Conservation (phyloP, 2,329 filamentous ascomycete species). For the Claviceps citrina region DNA sequence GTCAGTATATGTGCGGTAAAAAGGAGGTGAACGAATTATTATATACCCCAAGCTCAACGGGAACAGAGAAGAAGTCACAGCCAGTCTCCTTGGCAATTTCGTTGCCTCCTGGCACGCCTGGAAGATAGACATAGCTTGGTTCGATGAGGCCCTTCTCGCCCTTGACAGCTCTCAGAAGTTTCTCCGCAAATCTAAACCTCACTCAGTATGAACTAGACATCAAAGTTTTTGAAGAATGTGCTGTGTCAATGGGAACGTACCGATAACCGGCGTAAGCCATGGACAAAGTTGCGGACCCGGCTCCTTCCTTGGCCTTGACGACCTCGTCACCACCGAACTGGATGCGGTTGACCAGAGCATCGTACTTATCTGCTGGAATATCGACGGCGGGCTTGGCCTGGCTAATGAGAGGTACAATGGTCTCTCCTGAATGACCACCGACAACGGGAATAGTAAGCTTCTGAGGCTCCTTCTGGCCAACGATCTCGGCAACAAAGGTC, state of each 20-base stretch:
- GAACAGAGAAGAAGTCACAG: conserved; percentile 88
- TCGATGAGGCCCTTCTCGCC: conserved; percentile 89
- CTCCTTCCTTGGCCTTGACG: conserved; percentile 85
- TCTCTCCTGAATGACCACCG: conserved; percentile 94
- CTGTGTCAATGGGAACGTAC: conserved; percentile 29
- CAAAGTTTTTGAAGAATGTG: neutral
- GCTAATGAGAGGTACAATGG: conserved; percentile 95
- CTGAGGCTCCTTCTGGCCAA: conserved; percentile 66
- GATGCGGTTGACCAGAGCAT: conserved; percentile 80
- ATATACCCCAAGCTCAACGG: conserved; percentile 86
- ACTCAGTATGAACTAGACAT: conserved; percentile 7
- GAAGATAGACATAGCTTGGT: conserved; percentile 90
- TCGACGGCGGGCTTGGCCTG: conserved; percentile 64
- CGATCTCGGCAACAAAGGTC: conserved; percentile 82
- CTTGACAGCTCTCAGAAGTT: conserved; percentile 73
- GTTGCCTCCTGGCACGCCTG: conserved; percentile 75
- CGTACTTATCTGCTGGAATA: conserved; percentile 81
- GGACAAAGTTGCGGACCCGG: conserved; percentile 77
- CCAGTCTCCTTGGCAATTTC: conserved; percentile 73
- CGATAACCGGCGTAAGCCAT: conserved; percentile 95
- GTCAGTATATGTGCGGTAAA: conserved; percentile 15
- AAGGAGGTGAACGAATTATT: neutral
- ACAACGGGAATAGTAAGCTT: conserved; percentile 81
- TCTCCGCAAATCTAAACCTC: conserved; percentile 66
- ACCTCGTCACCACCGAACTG: conserved; percentile 98